phyloP scores from a whole-genome alignment of 306 rosid genomes.

The Glycyrrhiza uralensis region DNA sequence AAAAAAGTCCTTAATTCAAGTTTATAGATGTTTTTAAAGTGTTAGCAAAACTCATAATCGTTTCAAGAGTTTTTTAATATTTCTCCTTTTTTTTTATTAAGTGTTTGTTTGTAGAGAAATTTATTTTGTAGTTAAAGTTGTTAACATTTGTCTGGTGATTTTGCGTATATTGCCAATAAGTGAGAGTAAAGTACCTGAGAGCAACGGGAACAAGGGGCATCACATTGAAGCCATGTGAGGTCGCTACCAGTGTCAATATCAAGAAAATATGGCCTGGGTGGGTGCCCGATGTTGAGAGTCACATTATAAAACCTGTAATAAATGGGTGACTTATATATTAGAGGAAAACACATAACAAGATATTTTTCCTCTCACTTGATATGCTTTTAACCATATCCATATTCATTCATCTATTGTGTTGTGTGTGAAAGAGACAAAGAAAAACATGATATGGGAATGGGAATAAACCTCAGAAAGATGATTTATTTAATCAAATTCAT shows the following conservation, averaged over 20 bases:
- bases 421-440: neutral
- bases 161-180: neutral
- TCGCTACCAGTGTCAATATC: conserved; percentile 97
- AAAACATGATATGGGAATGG: neutral
- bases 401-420: no score
- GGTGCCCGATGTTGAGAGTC: conserved; percentile 72
- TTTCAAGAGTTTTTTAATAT: no score
- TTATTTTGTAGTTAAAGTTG: neutral
- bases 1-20: no score
- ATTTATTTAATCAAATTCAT: neutral
- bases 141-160: neutral
- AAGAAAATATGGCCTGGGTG: conserved; percentile 85
- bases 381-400: neutral
- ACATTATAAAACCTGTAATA: conserved; percentile 73
- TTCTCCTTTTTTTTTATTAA: no score
- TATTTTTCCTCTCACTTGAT: neutral
- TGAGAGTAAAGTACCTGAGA: conserved; percentile 47
- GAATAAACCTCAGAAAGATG: neutral
- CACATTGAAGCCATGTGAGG: conserved; percentile 98
- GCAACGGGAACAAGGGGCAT: conserved; percentile 80
- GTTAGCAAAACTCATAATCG: no score
- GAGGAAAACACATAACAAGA: neutral
- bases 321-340: neutral
- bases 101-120: no score
- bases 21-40: no score